Percentiles rank a stretch among this genome's conserved stretches.
Evolutionary conservation across 2,329 filamentous ascomycete genomes (phyloP).

Genomic region (Diaporthe amygdali): DNA sequence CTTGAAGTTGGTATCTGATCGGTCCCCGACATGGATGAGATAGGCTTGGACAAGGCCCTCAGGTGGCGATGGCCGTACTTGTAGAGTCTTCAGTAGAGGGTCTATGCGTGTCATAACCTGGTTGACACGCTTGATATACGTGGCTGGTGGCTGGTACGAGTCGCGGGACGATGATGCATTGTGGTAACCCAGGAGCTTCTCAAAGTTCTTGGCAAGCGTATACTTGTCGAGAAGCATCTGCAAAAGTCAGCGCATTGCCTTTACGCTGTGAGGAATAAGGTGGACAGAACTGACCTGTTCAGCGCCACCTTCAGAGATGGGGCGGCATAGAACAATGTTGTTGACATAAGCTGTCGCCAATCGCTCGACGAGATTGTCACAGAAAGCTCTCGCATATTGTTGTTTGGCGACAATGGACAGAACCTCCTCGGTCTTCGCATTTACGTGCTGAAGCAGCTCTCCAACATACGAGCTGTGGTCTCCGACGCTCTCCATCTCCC

Average conservation of each 20-base stretch:
- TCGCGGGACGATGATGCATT: slow-evolving; percentile 44
- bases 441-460: slow-evolving; percentile 77
- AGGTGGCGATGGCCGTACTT: slow-evolving; percentile 88
- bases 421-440: slow-evolving; percentile 75
- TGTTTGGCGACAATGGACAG: slow-evolving; percentile 82
- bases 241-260: slow-evolving; percentile 30
- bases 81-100: slow-evolving; percentile 91
- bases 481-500: slow-evolving; percentile 87
- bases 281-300: slow-evolving; percentile 70
- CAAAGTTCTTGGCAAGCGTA: slow-evolving; percentile 80
- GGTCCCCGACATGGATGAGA: slow-evolving; percentile 94
- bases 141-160: slow-evolving; percentile 50
- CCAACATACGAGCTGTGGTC: slow-evolving; percentile 93
- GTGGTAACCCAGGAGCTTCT: slow-evolving; percentile 71
- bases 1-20: slow-evolving; percentile 91
- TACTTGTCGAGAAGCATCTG: slow-evolving; percentile 97
- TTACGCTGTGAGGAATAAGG: not conserved
- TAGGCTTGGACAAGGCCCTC: slow-evolving; percentile 97
- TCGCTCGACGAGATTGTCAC: slow-evolving; percentile 92
- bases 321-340: slow-evolving; percentile 87
- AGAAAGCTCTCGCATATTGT: slow-evolving; percentile 93
- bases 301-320: slow-evolving; percentile 90
- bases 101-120: slow-evolving; percentile 86
- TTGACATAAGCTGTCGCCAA: slow-evolving; percentile 79
- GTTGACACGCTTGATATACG: slow-evolving; percentile 86